phyloP scores from a whole-genome alignment of 331 rosid genomes.

The Pyracantha coccinea region DNA sequence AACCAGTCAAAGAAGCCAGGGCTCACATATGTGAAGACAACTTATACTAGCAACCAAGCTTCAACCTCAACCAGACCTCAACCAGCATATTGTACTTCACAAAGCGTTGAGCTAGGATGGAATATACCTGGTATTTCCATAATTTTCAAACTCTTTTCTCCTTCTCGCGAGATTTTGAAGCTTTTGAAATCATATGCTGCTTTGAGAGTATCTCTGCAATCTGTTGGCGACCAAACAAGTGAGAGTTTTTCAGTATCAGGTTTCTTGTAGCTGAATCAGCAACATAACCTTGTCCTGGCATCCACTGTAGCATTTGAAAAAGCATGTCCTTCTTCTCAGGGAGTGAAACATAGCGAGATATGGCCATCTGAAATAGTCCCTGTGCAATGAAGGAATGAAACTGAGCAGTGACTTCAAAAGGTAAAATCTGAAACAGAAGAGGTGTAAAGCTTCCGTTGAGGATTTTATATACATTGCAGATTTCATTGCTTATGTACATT shows the following conservation, averaged over 20 bases:
- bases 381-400: slow-evolving; percentile 22
- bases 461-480: neutral
- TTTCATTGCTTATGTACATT: neutral
- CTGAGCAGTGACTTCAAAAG: neutral
- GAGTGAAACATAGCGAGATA: slow-evolving; percentile 2
- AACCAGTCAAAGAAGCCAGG: too few species aligned
- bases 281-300: slow-evolving; percentile 78
- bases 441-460: neutral
- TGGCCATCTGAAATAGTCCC: slow-evolving; percentile 42
- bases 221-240: slow-evolving; percentile 40
- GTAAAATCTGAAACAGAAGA: neutral
- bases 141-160: slow-evolving; percentile 3
- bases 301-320: slow-evolving; percentile 73
- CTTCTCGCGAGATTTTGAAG: slow-evolving; percentile 14
- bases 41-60: neutral
- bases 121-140: neutral
- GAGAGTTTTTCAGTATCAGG: slow-evolving; percentile 40
- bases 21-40: neutral
- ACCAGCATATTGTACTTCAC: neutral
- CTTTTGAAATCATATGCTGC: slow-evolving; percentile 31
- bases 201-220: slow-evolving; percentile 43
- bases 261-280: slow-evolving; percentile 42
- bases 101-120: neutral
- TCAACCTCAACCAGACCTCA: neutral
- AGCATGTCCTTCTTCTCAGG: slow-evolving; percentile 79